Percentiles rank a stretch among this genome's conserved stretches.
These are phyloP conservation scores for Kluyveromyces marxianus DNA, from an alignment of 1,139 yeast genomes.

Conservation along the genomic window DNA sequence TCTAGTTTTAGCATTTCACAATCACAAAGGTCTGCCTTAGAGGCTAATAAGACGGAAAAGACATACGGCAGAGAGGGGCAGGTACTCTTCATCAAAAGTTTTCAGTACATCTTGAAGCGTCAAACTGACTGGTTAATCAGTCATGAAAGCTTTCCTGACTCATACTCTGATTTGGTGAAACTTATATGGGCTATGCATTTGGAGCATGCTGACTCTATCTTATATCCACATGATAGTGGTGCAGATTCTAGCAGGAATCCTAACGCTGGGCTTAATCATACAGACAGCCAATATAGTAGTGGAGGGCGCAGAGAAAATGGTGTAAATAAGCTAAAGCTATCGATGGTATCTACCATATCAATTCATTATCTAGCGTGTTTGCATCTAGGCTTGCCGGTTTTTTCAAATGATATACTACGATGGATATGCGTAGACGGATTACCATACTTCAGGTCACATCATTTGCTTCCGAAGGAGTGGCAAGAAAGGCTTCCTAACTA, in stretches of 20 bases:
- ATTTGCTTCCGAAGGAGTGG: slow-evolving; percentile 23
- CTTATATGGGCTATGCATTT: slow-evolving; percentile 44
- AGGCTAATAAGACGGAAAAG: slow-evolving; percentile 17
- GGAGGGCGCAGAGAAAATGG: not conserved
- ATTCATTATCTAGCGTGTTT: slow-evolving; percentile 24
- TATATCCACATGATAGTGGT: slow-evolving; percentile 8
- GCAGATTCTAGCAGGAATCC: slow-evolving; percentile 31
- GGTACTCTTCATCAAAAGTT: slow-evolving; percentile 39
- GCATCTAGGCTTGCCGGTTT: slow-evolving; percentile 24
- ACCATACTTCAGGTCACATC: slow-evolving; percentile 22
- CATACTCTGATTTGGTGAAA: slow-evolving; percentile 39
- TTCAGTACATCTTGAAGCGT: slow-evolving; percentile 47
- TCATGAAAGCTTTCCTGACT: slow-evolving; percentile 29
- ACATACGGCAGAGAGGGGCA: slow-evolving; percentile 51
- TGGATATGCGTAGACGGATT: slow-evolving; percentile 22
- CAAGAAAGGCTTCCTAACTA: slow-evolving; percentile 24
- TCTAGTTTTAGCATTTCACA: slow-evolving; percentile 23
- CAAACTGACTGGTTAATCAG: slow-evolving; percentile 40
- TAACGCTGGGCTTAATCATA: slow-evolving; percentile 28
- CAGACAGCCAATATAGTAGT: not conserved
- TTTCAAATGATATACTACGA: slow-evolving; percentile 20
- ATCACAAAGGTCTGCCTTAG: slow-evolving; percentile 10
- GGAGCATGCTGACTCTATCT: slow-evolving; percentile 11
- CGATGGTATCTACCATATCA: slow-evolving; percentile 20
- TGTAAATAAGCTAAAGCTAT: slow-evolving; percentile 12